Base-by-base conservation (phyloP, 2,329 filamentous ascomycete genomes). In the Pezicula carpinea region DNA sequence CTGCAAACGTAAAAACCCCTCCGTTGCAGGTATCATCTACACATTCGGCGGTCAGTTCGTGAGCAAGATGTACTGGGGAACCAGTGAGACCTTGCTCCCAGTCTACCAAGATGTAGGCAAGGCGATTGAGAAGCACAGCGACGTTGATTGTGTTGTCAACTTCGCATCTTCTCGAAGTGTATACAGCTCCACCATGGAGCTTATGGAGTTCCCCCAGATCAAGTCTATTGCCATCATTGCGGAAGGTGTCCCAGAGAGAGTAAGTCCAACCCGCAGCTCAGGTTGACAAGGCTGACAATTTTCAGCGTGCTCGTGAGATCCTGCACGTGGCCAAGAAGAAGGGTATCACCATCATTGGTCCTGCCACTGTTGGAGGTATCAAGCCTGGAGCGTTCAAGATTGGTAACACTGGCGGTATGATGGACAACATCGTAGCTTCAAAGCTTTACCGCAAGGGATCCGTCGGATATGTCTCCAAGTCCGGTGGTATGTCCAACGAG, bases 51-150 rank as follows among this genome's bases (percentile, higher is more conserved):
- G 93, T 60, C 93, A 99, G 76, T 99, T 99, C 83, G 93, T 99
- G 69, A 96, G 90, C 85, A 99, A 99, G 85, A 97, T 99, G 93
- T 99, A 99, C 87, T 99, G 93, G 93, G 93, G 93, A 66, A 99
- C 93, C 67, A 96, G 90, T 76, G 93, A 99, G 80, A 99, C 93
- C 54, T 85, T 99, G 58, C 83, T 99, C 62, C 93, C 93, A 55
- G 93, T 99, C 69, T 99, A 99, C 82, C 92, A 99, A 77, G 82
- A 89, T 66, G 87, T 91, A 42, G 77, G 82, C 61, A 95, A 96
- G 80, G 93, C 93, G 62, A 84, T 96, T 67, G 82, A 82, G 71
- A 99, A 99, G 85, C 93, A 99, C 81, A 83, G 80, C 54, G 93
- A 99, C 60, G 93, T 97, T 56, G 93, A 99, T 69, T 91, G 90